Conservation (phyloP, 441 rosid genomes). For the Kokia cookei region DNA sequence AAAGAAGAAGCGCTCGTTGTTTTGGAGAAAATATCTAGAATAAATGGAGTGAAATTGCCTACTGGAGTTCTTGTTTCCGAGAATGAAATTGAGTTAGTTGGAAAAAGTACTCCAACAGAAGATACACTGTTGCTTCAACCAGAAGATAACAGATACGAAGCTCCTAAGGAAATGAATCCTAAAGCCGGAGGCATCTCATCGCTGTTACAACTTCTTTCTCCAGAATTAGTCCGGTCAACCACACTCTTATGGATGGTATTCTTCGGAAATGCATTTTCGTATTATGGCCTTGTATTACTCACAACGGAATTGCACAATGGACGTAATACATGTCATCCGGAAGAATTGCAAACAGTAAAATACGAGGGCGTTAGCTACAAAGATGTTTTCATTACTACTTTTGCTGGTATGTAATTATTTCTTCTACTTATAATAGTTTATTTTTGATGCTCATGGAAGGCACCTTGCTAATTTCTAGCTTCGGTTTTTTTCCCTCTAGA, state of each 20-base stretch:
- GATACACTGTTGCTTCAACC: constrained; percentile 33
- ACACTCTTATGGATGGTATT: constrained; percentile 77
- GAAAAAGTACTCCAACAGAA: constrained; percentile 30
- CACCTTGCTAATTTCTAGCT: constrained; percentile 10
- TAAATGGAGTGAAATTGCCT: constrained; percentile 51
- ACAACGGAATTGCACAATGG: constrained; percentile 80
- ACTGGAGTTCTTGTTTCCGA: constrained; percentile 54
- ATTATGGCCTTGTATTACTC: constrained; percentile 85
- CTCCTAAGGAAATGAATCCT: constrained; percentile 24
- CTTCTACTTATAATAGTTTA: background rate
- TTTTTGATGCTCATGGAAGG: background rate
- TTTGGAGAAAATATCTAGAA: constrained; percentile 51
- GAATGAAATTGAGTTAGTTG: constrained; percentile 39
- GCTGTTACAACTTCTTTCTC: constrained; percentile 58
- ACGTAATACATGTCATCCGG: constrained; percentile 34
- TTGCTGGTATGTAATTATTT: constrained; percentile 60
- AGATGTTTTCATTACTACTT: constrained; percentile 70
- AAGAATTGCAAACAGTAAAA: constrained; percentile 18
- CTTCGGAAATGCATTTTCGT: constrained; percentile 83
- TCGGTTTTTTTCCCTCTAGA: constrained; percentile 33
- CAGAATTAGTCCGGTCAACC: constrained; percentile 55
- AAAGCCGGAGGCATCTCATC: constrained; percentile 37
- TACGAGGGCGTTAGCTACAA: constrained; percentile 51
- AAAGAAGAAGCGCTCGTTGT: constrained; percentile 44
- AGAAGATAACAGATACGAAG: constrained; percentile 13